Conservation (phyloP, 495 filamentous ascomycete species). For the Podospora conica region DNA sequence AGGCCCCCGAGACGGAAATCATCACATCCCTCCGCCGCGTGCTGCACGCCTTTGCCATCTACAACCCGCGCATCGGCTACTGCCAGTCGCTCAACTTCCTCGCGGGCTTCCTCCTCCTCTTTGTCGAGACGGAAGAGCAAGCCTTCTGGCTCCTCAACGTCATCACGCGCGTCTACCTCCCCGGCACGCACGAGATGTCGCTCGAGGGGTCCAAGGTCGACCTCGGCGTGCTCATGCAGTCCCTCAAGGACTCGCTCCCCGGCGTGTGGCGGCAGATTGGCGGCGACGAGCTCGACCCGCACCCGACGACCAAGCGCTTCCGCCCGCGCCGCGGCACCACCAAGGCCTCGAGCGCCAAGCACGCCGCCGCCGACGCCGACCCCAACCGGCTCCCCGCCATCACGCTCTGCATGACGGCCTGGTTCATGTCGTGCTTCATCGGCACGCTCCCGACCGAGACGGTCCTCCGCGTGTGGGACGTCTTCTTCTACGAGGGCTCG, state of each 20-base stretch:
- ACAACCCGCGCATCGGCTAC: slow-evolving; percentile 87
- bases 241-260: slow-evolving; percentile 76
- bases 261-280: slow-evolving; percentile 84
- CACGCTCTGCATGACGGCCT: slow-evolving; percentile 87
- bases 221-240: slow-evolving; percentile 85
- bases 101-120: slow-evolving; percentile 89
- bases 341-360: slow-evolving; percentile 1
- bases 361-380: slow-evolving; percentile 17
- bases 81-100: slow-evolving; percentile 97
- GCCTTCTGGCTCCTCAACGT: slow-evolving; percentile 93
- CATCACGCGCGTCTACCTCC: slow-evolving; percentile 80
- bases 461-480: slow-evolving; percentile 88
- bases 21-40: slow-evolving; percentile 77
- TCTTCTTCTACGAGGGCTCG: slow-evolving; percentile 91
- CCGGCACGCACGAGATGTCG: slow-evolving; percentile 86
- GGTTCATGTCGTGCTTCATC: slow-evolving; percentile 98
- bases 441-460: slow-evolving; percentile 87
- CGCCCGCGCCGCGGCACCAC: slow-evolving; percentile 28
- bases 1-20: slow-evolving; percentile 63
- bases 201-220: slow-evolving; percentile 93
- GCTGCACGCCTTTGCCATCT: slow-evolving; percentile 80
- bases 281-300: slow-evolving; percentile 57
- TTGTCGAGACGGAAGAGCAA: slow-evolving; percentile 81
- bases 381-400: slow-evolving; percentile 71
- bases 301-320: slow-evolving; percentile 44